phyloP scores from a whole-genome alignment of 805 yeast species.

The Allodekkera sacchari region DNA sequence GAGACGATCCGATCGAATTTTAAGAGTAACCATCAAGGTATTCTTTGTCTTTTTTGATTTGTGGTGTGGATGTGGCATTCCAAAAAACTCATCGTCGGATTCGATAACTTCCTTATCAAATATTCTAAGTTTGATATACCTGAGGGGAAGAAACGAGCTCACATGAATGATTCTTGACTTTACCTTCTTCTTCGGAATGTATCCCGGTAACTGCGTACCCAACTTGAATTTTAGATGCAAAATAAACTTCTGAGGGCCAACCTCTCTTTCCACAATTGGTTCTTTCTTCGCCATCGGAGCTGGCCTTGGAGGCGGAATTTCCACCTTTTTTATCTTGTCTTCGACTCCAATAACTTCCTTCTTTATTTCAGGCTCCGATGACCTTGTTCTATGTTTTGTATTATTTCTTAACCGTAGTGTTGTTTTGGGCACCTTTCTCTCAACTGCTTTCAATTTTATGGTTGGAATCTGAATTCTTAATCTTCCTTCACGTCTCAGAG shows the following conservation, averaged over 20 bases:
- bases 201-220: constrained; percentile 3
- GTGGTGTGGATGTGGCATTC: constrained; percentile 5
- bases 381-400: neutral
- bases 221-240: constrained; percentile 1
- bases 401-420: neutral
- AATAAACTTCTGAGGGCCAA: neutral
- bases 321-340: constrained; percentile 5
- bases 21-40: too few species aligned
- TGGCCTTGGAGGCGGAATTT: neutral
- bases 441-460: constrained; percentile 16
- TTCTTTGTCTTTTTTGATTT: neutral
- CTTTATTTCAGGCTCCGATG: constrained; percentile 2
- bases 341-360: constrained; percentile 3
- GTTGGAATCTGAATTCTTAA: constrained; percentile 42
- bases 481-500: constrained; percentile 51
- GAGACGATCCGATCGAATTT: too few species aligned
- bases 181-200: constrained; percentile 12
- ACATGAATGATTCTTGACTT: constrained; percentile 14
- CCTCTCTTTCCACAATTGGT: neutral
- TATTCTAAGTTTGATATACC: constrained; percentile 29
- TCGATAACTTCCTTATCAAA: constrained; percentile 15
- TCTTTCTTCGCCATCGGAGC: neutral
- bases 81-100: constrained; percentile 20
- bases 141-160: constrained; percentile 13
- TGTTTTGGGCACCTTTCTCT: neutral